Base-by-base conservation (phyloP, 2,329 filamentous ascomycete species). In the Microsporum audouinii region DNA sequence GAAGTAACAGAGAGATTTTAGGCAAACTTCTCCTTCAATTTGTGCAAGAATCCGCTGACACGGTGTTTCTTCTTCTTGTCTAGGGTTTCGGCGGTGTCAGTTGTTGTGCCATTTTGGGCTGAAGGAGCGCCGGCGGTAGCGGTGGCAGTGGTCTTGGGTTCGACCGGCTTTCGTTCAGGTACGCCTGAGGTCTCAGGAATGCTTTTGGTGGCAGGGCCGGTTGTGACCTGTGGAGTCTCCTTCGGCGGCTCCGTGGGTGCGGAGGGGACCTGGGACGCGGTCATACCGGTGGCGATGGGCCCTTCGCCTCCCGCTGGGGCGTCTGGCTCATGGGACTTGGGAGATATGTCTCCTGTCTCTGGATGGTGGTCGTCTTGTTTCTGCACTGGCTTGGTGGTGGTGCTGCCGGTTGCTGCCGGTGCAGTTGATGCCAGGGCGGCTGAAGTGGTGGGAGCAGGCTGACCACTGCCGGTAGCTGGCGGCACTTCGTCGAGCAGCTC, bases 51-150 rank as follows among this genome's bases (percentile, higher is more conserved):
- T 59, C 79, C 75, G 73, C 84, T 87, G 62, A 86, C 68, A 60
- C 85, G 79, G 72, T 82, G 78, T 78, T 84, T 85, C 79, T 85
- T 86, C 79, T 87, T 88, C 76, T 83, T 84, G 58, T 83, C 79
- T 14, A 77, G 74, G n/a, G 39, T 6, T 1, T 69, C 69, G 2
- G 68, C 66, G 23, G 67, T 65, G 14, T 64, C 66, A 7, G 69
- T 65, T 17, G 65, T 62, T n/a, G 65, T 36, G 7, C 65, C 61
- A 12, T 59, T 51, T 12, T 62, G 33, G 43, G 17, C 43, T 27
- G 43, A 47, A 14, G 49, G 5, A 2, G 68, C 69, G 2, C 67
- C 66, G 23, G 67, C 17, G 10, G 43, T 27, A 14, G 63, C 66
- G 61, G 34, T 59, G n/a, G 61, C 55, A 10, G 65, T 62, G 27